Conservation (phyloP, 2,329 filamentous ascomycete species). For the Talaromyces albobiverticillius region DNA sequence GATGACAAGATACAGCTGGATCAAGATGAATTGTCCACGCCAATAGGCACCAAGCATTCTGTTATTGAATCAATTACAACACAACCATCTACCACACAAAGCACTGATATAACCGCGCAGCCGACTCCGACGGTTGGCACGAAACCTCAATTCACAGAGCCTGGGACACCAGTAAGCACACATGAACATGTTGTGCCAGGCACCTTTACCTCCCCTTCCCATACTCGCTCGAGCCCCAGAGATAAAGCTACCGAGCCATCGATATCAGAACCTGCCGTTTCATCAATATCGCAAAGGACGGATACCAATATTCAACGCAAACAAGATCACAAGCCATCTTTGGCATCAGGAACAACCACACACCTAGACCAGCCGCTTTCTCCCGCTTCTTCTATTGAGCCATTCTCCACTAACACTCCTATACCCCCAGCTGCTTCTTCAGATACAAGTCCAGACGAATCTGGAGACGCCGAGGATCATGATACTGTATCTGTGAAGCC, state of each 20-base stretch:
- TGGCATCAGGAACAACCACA: conserved; percentile 23
- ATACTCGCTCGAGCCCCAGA: conserved; percentile 18
- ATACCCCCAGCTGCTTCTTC: conserved; percentile 65
- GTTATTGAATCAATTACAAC: not conserved
- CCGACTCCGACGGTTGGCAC: not conserved
- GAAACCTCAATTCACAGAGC: conserved; percentile 11
- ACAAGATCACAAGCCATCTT: conserved; percentile 26
- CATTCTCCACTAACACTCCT: conserved; percentile 71
- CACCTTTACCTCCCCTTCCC: conserved; percentile 20
- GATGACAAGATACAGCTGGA: conserved; percentile 6
- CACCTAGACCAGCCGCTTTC: conserved; percentile 39
- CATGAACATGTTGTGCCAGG: conserved; percentile 23
- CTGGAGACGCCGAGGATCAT: conserved; percentile 46
- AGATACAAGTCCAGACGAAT: conserved; percentile 71
- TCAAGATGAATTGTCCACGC: conserved; percentile 22
- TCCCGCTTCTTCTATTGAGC: conserved; percentile 64
- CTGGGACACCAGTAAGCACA: conserved; percentile 24
- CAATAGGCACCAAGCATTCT: conserved; percentile 14
- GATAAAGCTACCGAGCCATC: not conserved
- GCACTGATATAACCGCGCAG: conserved; percentile 6
- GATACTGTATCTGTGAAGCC: conserved; percentile 22
- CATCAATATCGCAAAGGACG: conserved; percentile 12
- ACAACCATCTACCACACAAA: conserved; percentile 4
- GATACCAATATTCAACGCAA: conserved; percentile 24
- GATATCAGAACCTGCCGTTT: conserved; percentile 13